Conservation (phyloP, 2,329 filamentous ascomycete genomes). For the Stachybotrys echinatus region DNA sequence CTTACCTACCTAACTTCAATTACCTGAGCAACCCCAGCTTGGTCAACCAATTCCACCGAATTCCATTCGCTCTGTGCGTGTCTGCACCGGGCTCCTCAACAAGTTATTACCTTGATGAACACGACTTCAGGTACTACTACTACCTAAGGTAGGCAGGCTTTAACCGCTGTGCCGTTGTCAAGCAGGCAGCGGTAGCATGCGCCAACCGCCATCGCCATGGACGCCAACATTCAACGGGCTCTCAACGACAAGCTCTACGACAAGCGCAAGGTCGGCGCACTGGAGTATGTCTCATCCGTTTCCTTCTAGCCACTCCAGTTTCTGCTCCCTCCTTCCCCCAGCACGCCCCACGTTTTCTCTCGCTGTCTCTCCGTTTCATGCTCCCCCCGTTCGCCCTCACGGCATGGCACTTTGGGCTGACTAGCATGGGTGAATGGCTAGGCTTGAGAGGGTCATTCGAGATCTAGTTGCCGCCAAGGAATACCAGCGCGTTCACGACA, state of each 20-base stretch:
- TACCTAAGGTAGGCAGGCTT: too few relatives aligned
- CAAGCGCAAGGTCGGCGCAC: slow-evolving; percentile 90
- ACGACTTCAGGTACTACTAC: too few relatives aligned
- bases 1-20: too few relatives aligned
- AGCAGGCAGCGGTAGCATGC: too few relatives aligned
- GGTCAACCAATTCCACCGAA: too few relatives aligned
- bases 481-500: slow-evolving; percentile 73
- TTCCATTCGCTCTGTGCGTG: too few relatives aligned
- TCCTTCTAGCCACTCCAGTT: background rate
- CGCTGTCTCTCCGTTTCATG: background rate
- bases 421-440: slow-evolving; percentile 27
- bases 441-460: slow-evolving; percentile 85
- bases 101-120: too few relatives aligned
- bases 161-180: background rate
- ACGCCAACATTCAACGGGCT: slow-evolving; percentile 80
- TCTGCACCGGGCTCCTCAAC: too few relatives aligned
- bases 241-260: slow-evolving; percentile 99
- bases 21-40: too few relatives aligned
- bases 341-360: too few relatives aligned
- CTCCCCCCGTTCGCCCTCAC: background rate
- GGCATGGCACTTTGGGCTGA: background rate
- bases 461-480: slow-evolving; percentile 74
- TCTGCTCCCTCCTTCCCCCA: background rate
- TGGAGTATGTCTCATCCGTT: slow-evolving; percentile 64
- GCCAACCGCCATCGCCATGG: slow-evolving; percentile 52